These are phyloP conservation scores for Hordeum marinum DNA, from an alignment of 176 grass and related monocot species.

Conservation along the genomic window DNA sequence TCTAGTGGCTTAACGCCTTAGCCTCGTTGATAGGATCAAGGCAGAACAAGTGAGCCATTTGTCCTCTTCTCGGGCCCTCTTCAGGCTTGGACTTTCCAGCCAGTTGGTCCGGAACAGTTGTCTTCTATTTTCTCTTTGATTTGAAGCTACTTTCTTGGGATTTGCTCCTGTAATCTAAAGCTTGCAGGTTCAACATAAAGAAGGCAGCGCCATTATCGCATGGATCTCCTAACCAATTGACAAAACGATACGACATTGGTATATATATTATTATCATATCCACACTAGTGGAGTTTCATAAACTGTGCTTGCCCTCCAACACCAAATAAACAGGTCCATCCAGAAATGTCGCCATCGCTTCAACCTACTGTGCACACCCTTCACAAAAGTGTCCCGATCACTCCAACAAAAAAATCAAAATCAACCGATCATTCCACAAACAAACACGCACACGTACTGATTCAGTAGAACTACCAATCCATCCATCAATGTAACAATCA, in stretches of 20 bases:
- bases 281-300: slow-evolving; percentile 11
- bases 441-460: not conserved
- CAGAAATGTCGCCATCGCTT: slow-evolving; percentile 16
- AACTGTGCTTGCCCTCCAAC: not conserved
- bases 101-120: slow-evolving; percentile 13
- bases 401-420: slow-evolving; percentile 2
- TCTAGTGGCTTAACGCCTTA: slow-evolving; percentile 2
- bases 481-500: slow-evolving; percentile 19
- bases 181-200: slow-evolving; percentile 22
- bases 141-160: slow-evolving; percentile 23
- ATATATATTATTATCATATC: not conserved
- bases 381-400: not conserved
- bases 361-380: slow-evolving; percentile 17
- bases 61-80: not conserved
- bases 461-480: not conserved
- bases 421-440: slow-evolving; percentile 12
- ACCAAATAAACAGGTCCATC: slow-evolving; percentile 18
- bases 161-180: slow-evolving; percentile 23
- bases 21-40: not conserved
- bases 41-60: not conserved
- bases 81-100: slow-evolving; percentile 13
- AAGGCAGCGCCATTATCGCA: slow-evolving; percentile 17
- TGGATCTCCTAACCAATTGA: slow-evolving; percentile 13
- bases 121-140: slow-evolving; percentile 25
- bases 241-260: not conserved